These are phyloP conservation scores for Fusarium sp. DNA, from an alignment of 2,329 filamentous ascomycete genomes.

Conservation along the genomic window DNA sequence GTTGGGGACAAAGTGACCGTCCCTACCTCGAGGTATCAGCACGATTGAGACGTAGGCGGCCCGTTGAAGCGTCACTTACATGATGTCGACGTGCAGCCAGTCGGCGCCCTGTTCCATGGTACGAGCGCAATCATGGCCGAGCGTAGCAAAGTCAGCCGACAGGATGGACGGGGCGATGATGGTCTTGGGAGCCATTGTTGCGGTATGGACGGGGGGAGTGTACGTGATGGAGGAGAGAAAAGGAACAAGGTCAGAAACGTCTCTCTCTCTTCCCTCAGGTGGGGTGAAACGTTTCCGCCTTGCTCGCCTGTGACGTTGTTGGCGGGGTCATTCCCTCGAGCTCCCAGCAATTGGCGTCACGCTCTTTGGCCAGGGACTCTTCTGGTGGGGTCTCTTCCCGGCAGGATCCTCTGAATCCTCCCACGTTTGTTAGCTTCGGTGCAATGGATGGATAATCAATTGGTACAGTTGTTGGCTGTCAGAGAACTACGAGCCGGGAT, in stretches of 20 bases:
- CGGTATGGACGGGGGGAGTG: constrained; percentile 10
- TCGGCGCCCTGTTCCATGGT: constrained; percentile 91
- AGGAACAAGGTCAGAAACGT: constrained; percentile 18
- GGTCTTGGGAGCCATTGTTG: constrained; percentile 85
- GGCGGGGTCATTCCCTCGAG: constrained; percentile 36
- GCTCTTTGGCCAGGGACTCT: constrained; percentile 7
- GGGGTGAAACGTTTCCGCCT: constrained; percentile 29
- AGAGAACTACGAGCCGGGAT: background rate
- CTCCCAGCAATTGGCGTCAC: constrained; percentile 5
- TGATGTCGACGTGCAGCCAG: constrained; percentile 96
- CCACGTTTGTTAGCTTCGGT: background rate
- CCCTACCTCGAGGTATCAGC: constrained; percentile 69
- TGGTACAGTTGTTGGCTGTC: background rate
- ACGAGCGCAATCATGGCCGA: constrained; percentile 87
- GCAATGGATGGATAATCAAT: background rate
- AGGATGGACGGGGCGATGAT: constrained; percentile 99
- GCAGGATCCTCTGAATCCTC: constrained; percentile 19
- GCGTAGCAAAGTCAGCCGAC: constrained; percentile 92
- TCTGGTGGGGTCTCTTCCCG: constrained; percentile 13
- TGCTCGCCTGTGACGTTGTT: constrained; percentile 42
- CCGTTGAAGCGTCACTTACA: constrained; percentile 60
- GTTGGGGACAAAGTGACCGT: constrained; percentile 98
- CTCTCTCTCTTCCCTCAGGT: constrained; percentile 15
- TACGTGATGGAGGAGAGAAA: constrained; percentile 39
- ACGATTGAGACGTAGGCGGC: background rate